These are phyloP conservation scores for Lipomyces orientalis DNA, from an alignment of 805 yeast genomes.

Conservation along the genomic window DNA sequence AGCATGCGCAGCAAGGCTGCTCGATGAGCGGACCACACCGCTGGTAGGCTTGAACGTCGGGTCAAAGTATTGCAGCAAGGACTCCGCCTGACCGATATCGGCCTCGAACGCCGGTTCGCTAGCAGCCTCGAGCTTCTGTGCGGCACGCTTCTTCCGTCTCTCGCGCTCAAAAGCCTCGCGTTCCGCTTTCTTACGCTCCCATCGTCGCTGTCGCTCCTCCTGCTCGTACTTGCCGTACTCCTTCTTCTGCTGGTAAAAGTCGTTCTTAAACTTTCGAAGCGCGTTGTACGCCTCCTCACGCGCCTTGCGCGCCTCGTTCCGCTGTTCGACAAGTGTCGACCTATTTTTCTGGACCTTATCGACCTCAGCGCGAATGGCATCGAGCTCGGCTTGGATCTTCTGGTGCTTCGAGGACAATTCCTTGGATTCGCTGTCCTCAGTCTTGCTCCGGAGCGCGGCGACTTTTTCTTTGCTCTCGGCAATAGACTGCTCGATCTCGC, in stretches of 20 bases:
- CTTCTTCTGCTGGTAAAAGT: constrained; percentile 76
- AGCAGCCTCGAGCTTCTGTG: constrained; percentile 73
- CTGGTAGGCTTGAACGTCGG: constrained; percentile 66
- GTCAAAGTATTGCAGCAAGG: constrained; percentile 74
- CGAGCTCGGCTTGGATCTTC: constrained; percentile 68
- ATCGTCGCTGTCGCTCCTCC: constrained; percentile 68
- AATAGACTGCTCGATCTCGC: constrained; percentile 75
- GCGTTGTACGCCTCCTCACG: constrained; percentile 71
- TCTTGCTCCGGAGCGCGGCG: constrained; percentile 70
- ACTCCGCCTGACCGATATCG: constrained; percentile 78
- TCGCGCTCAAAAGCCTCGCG: constrained; percentile 52
- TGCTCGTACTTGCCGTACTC: constrained; percentile 70
- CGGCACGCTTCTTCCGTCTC: constrained; percentile 64
- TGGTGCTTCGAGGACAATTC: constrained; percentile 75
- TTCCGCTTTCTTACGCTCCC: constrained; percentile 58
- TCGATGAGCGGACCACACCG: constrained; percentile 18
- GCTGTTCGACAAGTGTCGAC: constrained; percentile 64
- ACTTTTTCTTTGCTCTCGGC: constrained; percentile 80
- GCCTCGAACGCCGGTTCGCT: constrained; percentile 78
- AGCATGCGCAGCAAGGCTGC: constrained; percentile 36
- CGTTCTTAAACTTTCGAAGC: constrained; percentile 66
- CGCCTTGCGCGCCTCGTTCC: constrained; percentile 68
- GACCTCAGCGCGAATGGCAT: constrained; percentile 64
- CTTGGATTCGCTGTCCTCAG: constrained; percentile 60
- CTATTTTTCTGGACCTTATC: constrained; percentile 71